A percentile compares a stretch with the other conserved stretches of the same genome.
phyloP scores from a whole-genome alignment of 495 filamentous ascomycete genomes.

The Hamigera avellanea region DNA sequence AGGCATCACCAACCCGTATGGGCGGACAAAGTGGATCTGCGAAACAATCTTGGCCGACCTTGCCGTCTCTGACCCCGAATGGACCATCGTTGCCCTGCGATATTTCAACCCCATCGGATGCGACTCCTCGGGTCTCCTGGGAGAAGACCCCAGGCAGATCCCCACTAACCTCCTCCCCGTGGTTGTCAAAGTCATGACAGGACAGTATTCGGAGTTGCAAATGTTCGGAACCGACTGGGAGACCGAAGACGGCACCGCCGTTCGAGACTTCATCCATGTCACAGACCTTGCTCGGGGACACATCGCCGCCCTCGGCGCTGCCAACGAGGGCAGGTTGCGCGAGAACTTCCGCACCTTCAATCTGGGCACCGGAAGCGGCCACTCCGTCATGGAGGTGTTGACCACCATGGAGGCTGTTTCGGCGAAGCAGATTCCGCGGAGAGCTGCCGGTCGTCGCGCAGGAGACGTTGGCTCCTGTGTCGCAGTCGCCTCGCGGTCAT shows the following conservation, averaged over 20 bases:
- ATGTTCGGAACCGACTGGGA: constrained; percentile 56
- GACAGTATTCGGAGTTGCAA: constrained; percentile 37
- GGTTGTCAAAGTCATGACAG: constrained; percentile 46
- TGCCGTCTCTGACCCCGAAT: constrained; percentile 44
- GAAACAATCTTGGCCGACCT: constrained; percentile 55
- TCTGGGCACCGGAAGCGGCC: constrained; percentile 38
- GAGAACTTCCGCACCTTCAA: constrained; percentile 43
- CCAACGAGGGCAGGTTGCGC: constrained; percentile 21
- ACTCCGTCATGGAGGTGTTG: constrained; percentile 41
- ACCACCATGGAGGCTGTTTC: constrained; percentile 32
- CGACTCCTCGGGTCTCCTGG: constrained; percentile 51
- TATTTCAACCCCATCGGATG: constrained; percentile 63
- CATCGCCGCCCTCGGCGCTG: constrained; percentile 41
- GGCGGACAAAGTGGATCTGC: constrained; percentile 54
- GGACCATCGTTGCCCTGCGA: constrained; percentile 49
- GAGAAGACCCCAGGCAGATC: constrained; percentile 49
- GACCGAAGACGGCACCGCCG: constrained; percentile 48
- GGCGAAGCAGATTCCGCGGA: constrained; percentile 34
- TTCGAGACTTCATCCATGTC: constrained; percentile 49
- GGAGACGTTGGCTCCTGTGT: constrained; percentile 72
- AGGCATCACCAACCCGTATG: constrained; percentile 54
- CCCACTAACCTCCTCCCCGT: constrained; percentile 56
- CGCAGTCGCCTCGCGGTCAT: constrained; percentile 71
- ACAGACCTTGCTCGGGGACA: constrained; percentile 58
- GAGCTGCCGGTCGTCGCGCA: constrained; percentile 61